phyloP scores from a whole-genome alignment of 2,329 filamentous ascomycete species.

The Talaromyces sp. region DNA sequence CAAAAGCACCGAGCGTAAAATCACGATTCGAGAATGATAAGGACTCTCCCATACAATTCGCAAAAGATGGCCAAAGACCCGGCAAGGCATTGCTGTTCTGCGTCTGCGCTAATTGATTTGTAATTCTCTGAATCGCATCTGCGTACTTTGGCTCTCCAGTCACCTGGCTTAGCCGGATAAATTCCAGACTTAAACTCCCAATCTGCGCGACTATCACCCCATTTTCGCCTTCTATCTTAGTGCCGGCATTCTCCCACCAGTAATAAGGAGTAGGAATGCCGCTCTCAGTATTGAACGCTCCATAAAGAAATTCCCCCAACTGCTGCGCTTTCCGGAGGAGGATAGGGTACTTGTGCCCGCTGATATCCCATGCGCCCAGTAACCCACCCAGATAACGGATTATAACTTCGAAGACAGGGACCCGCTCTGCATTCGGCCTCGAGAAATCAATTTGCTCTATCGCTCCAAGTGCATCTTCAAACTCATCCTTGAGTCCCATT shows the following conservation, averaged over 20 bases:
- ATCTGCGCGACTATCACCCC: conserved; percentile 33
- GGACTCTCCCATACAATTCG: conserved; percentile 2
- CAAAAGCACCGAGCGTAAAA: conserved; percentile 14
- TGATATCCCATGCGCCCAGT: conserved; percentile 77
- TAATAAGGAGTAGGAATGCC: conserved; percentile 68
- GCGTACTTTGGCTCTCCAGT: conserved; percentile 39
- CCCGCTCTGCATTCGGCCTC: conserved; percentile 62
- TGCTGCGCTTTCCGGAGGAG: conserved; percentile 71
- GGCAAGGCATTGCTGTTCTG: conserved; percentile 37
- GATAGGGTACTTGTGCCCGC: conserved; percentile 60
- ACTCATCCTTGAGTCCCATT: conserved; percentile 72
- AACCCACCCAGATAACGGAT: conserved; percentile 85
- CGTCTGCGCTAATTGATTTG: conserved; percentile 29
- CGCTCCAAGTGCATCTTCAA: conserved; percentile 67
- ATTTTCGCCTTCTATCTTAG: conserved; percentile 26
- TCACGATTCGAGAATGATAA: conserved; percentile 12
- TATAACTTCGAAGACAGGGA: conserved; percentile 82
- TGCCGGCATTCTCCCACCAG: conserved; percentile 28
- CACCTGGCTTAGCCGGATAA: conserved; percentile 40
- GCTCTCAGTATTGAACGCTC: conserved; percentile 83
- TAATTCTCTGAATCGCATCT: conserved; percentile 37
- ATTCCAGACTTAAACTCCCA: conserved; percentile 40
- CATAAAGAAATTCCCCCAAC: conserved; percentile 72
- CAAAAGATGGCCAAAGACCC: conserved; percentile 33
- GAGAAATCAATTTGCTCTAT: conserved; percentile 69